Evolutionary conservation across 306 rosid species (phyloP).

Genomic region (Quercus parvula): DNA sequence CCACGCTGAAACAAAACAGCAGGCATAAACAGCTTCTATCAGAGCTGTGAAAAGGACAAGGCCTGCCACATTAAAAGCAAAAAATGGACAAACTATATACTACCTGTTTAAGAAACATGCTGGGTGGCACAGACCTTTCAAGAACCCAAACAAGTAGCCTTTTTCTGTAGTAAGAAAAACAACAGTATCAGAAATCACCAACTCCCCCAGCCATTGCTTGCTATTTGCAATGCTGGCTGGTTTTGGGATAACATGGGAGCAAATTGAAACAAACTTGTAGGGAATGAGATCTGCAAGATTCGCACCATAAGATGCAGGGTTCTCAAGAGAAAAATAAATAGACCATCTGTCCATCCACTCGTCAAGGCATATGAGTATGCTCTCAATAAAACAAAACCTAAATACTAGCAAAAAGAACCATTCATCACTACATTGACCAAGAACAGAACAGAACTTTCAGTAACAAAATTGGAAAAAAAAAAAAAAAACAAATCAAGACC

Average conservation of each 20-base stretch:
- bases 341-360: constrained; percentile 13
- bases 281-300: constrained; percentile 21
- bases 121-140: constrained; percentile 40
- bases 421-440: constrained; percentile 19
- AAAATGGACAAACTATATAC: constrained; percentile 21
- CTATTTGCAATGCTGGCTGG: constrained; percentile 7
- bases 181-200: constrained; percentile 38
- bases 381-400: constrained; percentile 20
- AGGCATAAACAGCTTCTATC: constrained; percentile 34
- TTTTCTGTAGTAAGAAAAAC: constrained; percentile 53
- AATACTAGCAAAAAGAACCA: constrained; percentile 15
- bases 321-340: constrained; percentile 8
- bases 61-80: constrained; percentile 5
- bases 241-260: constrained; percentile 17
- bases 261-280: constrained; percentile 24
- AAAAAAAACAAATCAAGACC: neutral
- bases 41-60: neutral
- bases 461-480: neutral
- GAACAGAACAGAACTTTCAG: constrained; percentile 11
- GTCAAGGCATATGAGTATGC: constrained; percentile 10
- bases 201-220: constrained; percentile 32
- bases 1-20: constrained; percentile 30
- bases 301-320: constrained; percentile 10
- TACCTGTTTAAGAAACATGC: constrained; percentile 43
- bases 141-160: constrained; percentile 31